Base-by-base conservation (phyloP, 2,329 filamentous ascomycete genomes). In the Epichloe gansuensis region DNA sequence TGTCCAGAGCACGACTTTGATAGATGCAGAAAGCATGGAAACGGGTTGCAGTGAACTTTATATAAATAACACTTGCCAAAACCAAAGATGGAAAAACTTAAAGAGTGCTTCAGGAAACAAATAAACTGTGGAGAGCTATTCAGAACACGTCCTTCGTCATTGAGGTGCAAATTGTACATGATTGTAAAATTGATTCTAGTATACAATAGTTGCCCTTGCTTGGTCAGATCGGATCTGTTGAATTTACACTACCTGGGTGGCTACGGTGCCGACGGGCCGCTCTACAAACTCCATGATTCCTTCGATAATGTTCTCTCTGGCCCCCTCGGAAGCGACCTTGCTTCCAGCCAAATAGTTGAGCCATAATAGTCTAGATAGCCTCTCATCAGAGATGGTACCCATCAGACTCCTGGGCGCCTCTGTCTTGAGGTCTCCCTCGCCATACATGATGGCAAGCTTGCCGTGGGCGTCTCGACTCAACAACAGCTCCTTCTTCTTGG, bases 281-380 rank as follows among this genome's bases (percentile, higher is more conserved):
- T 89, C 87, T 1, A 93, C 89, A 68, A 96, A 86, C 58, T 84
- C 84, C 75, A 97, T 84, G 55, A 95, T 78, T 0, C 93, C 93
- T 47, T 94, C 82, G 3, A 95, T 85, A 49, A 98, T 85, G 59
- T 79, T 94, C 68, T 81, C 75, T 58, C 91, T 78, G 15, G 89
- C 87, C 3, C 77, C 74, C 66, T 95, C 89, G 56, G 88, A 94
- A 34, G 89, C 89, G 9, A 96, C 89, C 61, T 83, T 89, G 65
- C 81, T 85, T 0, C 93, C 93, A 4, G 81, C 88, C 35, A 98
- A 73, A 68, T 95, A 98, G 59, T 90, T 85, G 64, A 96, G 70
- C 91, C 91, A 97, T 23, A 97, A 71, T 54, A 91, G 71, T 53
- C 87, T 80, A 52, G 85, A 85, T 12, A 98, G 74, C 51, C 91